Evolutionary conservation across 768 basidiomycete genomes (phyloP), one percentile per base, ranked within the genome.

Genomic region (Hygrophoropsis aurantiaca): DNA sequence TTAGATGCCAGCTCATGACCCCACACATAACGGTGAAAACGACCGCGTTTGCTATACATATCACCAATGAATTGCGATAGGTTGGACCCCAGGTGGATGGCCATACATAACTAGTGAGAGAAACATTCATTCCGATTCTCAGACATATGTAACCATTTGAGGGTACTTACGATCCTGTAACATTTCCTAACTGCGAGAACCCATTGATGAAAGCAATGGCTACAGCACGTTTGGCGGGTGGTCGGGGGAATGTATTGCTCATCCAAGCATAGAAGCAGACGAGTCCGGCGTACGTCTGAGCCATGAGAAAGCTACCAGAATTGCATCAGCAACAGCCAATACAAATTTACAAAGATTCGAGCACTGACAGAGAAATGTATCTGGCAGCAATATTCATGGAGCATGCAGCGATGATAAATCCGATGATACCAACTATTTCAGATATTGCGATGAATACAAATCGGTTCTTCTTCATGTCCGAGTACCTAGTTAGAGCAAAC

Each of bases 171-270:
- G 87, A 83, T 50, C 90, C 91, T 34, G 80, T 68, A 30, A 94
- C 73, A 68, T 91, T 93, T 1, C 90, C 91, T 4, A 88, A 73
- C 58, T 88, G 84, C 8, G 84, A 84, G 58, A 89, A 80, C 35
- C 81, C 80, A 61, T 92, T 90, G 56, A 90, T 80, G 41, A 87
- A 64, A 1, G 89, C 90, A 32, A 94, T 70, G 11, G 84, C 84
- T 13, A 91, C 84, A 5, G 90, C 86, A 11, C 90, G 82, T 64
- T 92, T 93, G 18, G 83, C 79, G 2, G 89, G 80, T 13, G 90
- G 83, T 16, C 84, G 79, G 19, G 88, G 80, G 63, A 93, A 72
- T 9, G 73, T 69, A 47, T 72, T 76, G 34, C 71, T 71, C 45
- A 78, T 67, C 78, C 74, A 75, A 9, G 72, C 64, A 57, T 44